Base-by-base conservation (phyloP, 495 filamentous ascomycete genomes). In the Peziza echinospora region DNA sequence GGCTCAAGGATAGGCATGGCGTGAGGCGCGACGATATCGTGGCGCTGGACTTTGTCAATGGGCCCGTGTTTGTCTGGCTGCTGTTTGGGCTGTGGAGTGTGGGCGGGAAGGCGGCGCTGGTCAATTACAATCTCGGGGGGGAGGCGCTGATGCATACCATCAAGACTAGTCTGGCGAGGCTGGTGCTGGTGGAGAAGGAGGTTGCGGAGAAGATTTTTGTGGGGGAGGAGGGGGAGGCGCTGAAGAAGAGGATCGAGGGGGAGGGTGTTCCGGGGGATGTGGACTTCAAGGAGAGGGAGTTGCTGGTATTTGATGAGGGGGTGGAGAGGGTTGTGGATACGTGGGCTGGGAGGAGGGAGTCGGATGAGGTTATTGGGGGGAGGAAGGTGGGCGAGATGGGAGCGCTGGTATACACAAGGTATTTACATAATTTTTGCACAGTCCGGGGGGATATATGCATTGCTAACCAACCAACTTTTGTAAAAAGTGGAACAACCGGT, bases 91-190 rank as follows among this genome's bases (percentile, higher is more conserved):
- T 94, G 24, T 94, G 87, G 86, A 75, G 77, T 16, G 75, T 96
- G 34, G 89, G 89, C 0, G 86, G 82, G 0, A 72, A 71, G 22
- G 85, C 87, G n/a, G 89, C 87, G 0, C 82, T 91, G 49, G 80
- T 97, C 64, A 97, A 97, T 60, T 92, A 89, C 62, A 96, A 94
- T 53, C 60, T 96, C 40, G 67, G 69, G 1, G 80, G 77, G 10
- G 73, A 82, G 23, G 69, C 86, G 2, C 64, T 97, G 49, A 58
- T 77, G 23, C 87, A 97, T 60, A 87, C 80, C 44, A 67, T 96
- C 11, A 75, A 68, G 45, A 71, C 74, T 7, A 80, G 82, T 0
- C 77, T 72, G 0, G 66, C 84, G 2, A 66, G 72, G 10, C 59
- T 96, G 3, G 51, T 93, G 19, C 47, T 97, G 3, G 72, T 93